A percentile compares a stretch with the other conserved stretches of the same genome.
phyloP scores from a whole-genome alignment of 352 stramenopile species.

The Globisporangium solare region DNA sequence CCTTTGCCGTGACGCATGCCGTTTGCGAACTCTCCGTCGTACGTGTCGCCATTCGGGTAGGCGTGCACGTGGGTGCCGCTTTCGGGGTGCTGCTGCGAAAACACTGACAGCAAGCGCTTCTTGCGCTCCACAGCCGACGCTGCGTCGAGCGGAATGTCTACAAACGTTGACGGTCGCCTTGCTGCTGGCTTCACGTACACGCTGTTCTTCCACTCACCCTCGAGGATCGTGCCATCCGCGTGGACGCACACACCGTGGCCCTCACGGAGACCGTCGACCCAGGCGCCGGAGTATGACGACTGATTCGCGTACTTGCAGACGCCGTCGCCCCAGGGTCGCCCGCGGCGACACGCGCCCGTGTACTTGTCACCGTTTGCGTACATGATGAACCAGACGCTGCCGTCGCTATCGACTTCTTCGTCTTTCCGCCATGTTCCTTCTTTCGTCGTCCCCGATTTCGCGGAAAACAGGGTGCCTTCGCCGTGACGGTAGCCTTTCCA shows the following conservation, averaged over 20 bases:
- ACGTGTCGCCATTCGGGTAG: constrained; percentile 67
- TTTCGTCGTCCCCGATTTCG: constrained; percentile 50
- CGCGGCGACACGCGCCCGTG: constrained; percentile 51
- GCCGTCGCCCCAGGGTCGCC: constrained; percentile 66
- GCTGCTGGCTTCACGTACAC: constrained; percentile 41
- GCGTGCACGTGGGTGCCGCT: constrained; percentile 31
- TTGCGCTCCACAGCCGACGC: background rate
- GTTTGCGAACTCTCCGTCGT: constrained; percentile 62
- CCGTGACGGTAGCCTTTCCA: constrained; percentile 68
- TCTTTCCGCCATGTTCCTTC: constrained; percentile 70
- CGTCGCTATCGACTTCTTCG: constrained; percentile 30
- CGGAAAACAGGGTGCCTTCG: constrained; percentile 50
- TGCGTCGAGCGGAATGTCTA: constrained; percentile 44
- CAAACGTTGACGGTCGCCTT: constrained; percentile 42
- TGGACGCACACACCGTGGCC: constrained; percentile 68
- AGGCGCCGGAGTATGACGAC: constrained; percentile 86
- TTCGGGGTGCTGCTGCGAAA: constrained; percentile 20
- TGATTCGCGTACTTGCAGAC: constrained; percentile 90
- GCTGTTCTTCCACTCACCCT: constrained; percentile 73
- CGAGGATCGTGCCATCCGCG: constrained; percentile 51
- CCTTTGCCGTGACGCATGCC: constrained; percentile 46
- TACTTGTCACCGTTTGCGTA: constrained; percentile 81
- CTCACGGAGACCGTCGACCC: constrained; percentile 73
- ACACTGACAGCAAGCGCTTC: constrained; percentile 8
- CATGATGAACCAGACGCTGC: constrained; percentile 56